Percentiles rank a stretch among this genome's conserved stretches.
These are phyloP conservation scores for Eucalyptus erythrocorys DNA, from an alignment of 345 rosid species.

Conservation along the genomic window DNA sequence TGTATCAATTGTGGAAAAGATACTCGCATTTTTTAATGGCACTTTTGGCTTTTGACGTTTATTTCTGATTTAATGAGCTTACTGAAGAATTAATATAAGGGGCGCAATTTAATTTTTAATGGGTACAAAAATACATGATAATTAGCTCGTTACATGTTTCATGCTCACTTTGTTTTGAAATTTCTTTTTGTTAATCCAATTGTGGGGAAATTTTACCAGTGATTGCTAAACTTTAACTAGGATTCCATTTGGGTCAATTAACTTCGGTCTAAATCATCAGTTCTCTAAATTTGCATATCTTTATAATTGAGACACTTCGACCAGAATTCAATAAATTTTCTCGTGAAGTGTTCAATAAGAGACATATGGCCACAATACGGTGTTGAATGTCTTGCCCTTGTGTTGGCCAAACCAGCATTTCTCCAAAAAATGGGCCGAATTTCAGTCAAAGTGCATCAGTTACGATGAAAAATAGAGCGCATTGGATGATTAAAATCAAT, in stretches of 20 bases:
- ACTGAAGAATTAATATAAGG: background rate
- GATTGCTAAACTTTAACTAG: background rate
- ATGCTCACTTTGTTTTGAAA: background rate
- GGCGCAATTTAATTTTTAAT: background rate
- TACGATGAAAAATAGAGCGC: background rate
- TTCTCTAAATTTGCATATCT: background rate
- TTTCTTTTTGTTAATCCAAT: background rate
- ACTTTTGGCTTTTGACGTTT: background rate
- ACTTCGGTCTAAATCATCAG: background rate
- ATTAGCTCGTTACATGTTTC: background rate
- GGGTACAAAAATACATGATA: background rate
- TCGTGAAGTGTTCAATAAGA: background rate
- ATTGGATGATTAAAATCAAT: background rate
- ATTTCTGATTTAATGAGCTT: background rate
- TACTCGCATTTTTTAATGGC: background rate
- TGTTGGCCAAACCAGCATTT: background rate
- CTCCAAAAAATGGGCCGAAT: background rate
- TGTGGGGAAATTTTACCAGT: background rate
- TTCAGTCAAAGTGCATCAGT: background rate
- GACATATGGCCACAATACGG: background rate
- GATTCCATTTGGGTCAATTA: background rate
- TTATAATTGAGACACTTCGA: background rate
- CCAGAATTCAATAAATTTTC: background rate
- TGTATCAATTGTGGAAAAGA: background rate
- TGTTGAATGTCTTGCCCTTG: background rate